Base-by-base conservation (phyloP, 2,329 filamentous ascomycete species). In the Trichoderma atroviride region DNA sequence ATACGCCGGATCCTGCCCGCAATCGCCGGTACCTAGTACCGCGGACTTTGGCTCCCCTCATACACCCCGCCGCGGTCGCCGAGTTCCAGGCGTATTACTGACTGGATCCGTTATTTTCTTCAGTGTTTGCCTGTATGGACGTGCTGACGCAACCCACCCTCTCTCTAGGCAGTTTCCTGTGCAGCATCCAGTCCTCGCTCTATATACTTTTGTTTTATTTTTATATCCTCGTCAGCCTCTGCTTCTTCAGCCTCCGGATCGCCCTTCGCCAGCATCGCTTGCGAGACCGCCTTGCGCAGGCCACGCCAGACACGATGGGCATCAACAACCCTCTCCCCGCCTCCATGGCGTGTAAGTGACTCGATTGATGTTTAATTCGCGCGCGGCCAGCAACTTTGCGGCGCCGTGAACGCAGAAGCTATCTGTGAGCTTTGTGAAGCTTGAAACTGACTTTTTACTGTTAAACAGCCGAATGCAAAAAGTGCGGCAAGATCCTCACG, bases 401-500 rank as follows among this genome's bases (percentile, higher is more conserved):
- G 40, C 40, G 40, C 40, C 40, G 7, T n/a, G 5, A n/a, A 19
- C 7, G 31, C 11, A 50, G 47, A 19, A 43, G 19, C 19, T n/a
- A 13, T 37, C 16, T 37, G 22, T 35, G 9, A 19, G 37, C 29
- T 5, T 19, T 27, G 5, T 31, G n/a, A 67, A 59, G 6, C 59
- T 43, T 69, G 40, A 60, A 70, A 71, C 63, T 65, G 60, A 11
- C 33, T 13, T 5, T 0, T 67, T 19, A 16, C 60, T 57, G 56
- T 43, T 9, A 7, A 33, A 66, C 81, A 97, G 95, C 93, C 84
- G 96, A 99, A 84, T 98, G 96, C 84, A 96, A 92, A 81, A 99
- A 99, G 83, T 96, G 94, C 79, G 92, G 92, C 78, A 97, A 97
- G 85, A 98, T 98, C 77, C 88, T 99, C 74, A 88, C 92, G 57